phyloP scores from a whole-genome alignment of 345 rosid genomes.

The Citrus trifoliata region DNA sequence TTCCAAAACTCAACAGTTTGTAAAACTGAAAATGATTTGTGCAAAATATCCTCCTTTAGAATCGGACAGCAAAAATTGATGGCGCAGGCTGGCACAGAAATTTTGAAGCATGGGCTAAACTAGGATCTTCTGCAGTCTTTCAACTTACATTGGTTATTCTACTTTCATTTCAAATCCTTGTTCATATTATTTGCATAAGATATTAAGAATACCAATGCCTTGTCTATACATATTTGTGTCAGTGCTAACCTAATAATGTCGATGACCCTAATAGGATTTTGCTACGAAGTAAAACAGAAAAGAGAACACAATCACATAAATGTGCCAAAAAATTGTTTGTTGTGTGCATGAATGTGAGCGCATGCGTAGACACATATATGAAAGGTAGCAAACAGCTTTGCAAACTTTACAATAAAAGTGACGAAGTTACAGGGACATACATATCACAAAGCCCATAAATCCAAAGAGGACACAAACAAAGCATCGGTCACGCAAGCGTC shows the following conservation, averaged over 20 bases:
- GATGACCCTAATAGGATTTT: background rate
- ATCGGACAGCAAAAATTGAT: background rate
- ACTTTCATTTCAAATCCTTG: background rate
- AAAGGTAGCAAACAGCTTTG: background rate
- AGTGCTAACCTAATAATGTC: background rate
- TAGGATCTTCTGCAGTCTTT: background rate
- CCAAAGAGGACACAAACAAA: conserved; percentile 53
- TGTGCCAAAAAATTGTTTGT: background rate
- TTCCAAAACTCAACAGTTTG: background rate
- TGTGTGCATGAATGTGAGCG: background rate
- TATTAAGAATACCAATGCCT: background rate
- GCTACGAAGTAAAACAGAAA: background rate
- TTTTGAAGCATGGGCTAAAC: background rate
- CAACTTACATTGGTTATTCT: background rate
- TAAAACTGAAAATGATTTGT: background rate
- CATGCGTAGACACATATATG: background rate
- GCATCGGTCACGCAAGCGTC: conserved; percentile 80
- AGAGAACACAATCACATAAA: background rate
- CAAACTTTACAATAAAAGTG: background rate
- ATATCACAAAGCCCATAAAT: conserved; percentile 75
- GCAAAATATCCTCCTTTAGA: background rate
- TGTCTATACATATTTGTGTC: background rate
- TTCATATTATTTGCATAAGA: background rate
- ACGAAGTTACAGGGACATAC: conserved; percentile 41
- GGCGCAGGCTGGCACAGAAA: background rate